Base-by-base conservation (phyloP, 1,284 basidiomycete species). In the Puccinia hordei region DNA sequence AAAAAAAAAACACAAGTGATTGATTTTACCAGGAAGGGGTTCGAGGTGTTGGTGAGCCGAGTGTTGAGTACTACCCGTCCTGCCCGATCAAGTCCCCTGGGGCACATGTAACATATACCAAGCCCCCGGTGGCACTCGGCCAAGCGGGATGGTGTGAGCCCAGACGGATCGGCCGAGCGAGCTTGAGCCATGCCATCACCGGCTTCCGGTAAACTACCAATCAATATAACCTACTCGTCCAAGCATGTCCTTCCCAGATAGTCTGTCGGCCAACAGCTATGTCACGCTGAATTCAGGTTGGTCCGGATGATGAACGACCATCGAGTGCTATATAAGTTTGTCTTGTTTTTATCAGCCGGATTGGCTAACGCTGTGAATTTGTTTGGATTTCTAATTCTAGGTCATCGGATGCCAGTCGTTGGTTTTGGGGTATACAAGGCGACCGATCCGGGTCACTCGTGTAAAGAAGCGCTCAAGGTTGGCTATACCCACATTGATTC, bases 401-500 rank as follows among this genome's bases (percentile, higher is more conserved):
- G 84, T 4, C 69, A 82, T 55, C 53, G 81, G 41, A 90, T 94
- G 86, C 93, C 93, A 59, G 85, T 89, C n/a, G 88, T 95, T 0
- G 93, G 93, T 0, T 90, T 93, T 77, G 93, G 93, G 19, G 91
- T 94, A 0, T 90, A 91, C 13, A 89, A 90, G n/a, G 84, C 90
- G 30, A 88, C 90, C 63, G 93, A 93, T 0, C 86, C 94, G 82
- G 88, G 89, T 81, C 88, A 87, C n/a, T 93, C 92, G 4, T 95
- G 93, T 84, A 89, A 89, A 91, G 90, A 85, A 87, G 27, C 91
- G 91, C 82, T 86, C 92, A 73, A 91, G 92, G 84, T 89, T 86
- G 19, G 85, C 84, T n/a, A 73, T 27, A 35, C 51, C 13, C 84
- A 85, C 72, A 83, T 83, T 49, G 82, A 83, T 82, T 83, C 83